Evolutionary conservation across 345 rosid genomes (phyloP).

Genomic region (Citrus reticulata): DNA sequence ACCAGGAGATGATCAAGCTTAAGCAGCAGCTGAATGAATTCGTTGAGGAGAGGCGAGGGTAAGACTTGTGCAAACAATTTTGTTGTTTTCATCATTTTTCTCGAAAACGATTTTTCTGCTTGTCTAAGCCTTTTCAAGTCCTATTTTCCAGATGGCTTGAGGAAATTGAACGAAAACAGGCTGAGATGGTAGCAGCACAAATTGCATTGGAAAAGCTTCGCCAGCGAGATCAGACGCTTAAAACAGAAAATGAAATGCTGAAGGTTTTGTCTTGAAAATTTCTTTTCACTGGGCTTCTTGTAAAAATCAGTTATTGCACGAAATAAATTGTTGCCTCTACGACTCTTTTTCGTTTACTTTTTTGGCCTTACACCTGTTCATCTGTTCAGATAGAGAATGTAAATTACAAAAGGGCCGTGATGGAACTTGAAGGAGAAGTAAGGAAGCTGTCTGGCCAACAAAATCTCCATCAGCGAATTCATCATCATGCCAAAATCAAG

Average conservation of each 20-base stretch:
- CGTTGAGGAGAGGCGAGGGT: conserved; percentile 80
- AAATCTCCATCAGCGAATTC: conserved; percentile 85
- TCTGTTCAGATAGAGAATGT: conserved; percentile 57
- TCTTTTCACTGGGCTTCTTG: neutral
- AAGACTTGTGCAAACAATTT: conserved; percentile 1
- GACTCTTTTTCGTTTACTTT: neutral
- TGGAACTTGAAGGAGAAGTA: conserved; percentile 80
- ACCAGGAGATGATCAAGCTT: conserved; percentile 53
- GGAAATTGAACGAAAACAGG: conserved; percentile 76
- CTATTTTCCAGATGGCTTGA: conserved; percentile 66
- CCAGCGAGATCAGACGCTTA: conserved; percentile 61
- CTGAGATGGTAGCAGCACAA: conserved; percentile 68
- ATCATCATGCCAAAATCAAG: conserved; percentile 92
- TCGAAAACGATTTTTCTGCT: neutral
- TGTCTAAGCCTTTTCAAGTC: neutral
- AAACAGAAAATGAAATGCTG: conserved; percentile 72
- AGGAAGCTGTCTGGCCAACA: conserved; percentile 80
- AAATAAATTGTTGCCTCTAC: neutral
- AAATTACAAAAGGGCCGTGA: conserved; percentile 53
- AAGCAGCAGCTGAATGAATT: conserved; percentile 75
- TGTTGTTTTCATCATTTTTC: neutral
- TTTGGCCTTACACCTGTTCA: neutral
- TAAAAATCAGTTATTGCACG: neutral
- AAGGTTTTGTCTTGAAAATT: conserved; percentile 47
- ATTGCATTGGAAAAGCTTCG: conserved; percentile 67